These are phyloP conservation scores for Pythium rhizo-oryzae DNA, from an alignment of 352 stramenopile genomes.

Conservation along the genomic window DNA sequence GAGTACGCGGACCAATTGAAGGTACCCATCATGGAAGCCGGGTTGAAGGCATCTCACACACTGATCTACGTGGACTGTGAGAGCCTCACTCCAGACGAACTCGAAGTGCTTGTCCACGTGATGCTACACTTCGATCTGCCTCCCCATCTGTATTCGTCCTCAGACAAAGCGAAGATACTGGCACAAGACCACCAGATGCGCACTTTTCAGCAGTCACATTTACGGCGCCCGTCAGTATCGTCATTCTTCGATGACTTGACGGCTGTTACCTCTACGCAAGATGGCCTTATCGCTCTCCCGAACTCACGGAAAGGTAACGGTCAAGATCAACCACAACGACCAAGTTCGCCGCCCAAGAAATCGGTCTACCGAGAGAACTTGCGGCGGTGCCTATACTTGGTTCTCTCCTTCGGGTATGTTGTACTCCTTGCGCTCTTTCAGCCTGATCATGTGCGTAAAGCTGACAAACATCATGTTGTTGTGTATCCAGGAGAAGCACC, in stretches of 20 bases:
- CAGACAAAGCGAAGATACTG: slow-evolving; percentile 54
- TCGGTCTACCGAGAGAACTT: slow-evolving; percentile 61
- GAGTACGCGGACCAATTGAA: slow-evolving; percentile 61
- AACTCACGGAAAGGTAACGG: background rate
- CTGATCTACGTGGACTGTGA: slow-evolving; percentile 63
- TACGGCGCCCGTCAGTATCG: slow-evolving; percentile 20
- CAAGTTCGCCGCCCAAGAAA: slow-evolving; percentile 10
- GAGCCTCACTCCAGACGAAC: slow-evolving; percentile 40
- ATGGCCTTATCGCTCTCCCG: slow-evolving; percentile 4
- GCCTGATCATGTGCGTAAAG: too few species aligned
- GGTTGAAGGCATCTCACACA: slow-evolving; percentile 49
- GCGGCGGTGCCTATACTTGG: slow-evolving; percentile 52
- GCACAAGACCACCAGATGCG: slow-evolving; percentile 43
- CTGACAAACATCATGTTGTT: background rate
- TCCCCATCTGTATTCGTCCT: slow-evolving; percentile 44
- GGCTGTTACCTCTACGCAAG: slow-evolving; percentile 15
- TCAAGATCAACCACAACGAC: background rate
- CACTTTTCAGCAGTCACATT: slow-evolving; percentile 24
- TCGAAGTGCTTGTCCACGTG: slow-evolving; percentile 43
- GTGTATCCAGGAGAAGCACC: slow-evolving; percentile 25
- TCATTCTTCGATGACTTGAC: slow-evolving; percentile 30
- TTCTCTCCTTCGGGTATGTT: slow-evolving; percentile 59
- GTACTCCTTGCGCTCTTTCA: too few species aligned
- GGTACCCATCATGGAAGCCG: slow-evolving; percentile 44
- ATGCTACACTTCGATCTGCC: slow-evolving; percentile 50